phyloP scores from a whole-genome alignment of 352 stramenopile species.

The Phytophthora fragariaefolia region DNA sequence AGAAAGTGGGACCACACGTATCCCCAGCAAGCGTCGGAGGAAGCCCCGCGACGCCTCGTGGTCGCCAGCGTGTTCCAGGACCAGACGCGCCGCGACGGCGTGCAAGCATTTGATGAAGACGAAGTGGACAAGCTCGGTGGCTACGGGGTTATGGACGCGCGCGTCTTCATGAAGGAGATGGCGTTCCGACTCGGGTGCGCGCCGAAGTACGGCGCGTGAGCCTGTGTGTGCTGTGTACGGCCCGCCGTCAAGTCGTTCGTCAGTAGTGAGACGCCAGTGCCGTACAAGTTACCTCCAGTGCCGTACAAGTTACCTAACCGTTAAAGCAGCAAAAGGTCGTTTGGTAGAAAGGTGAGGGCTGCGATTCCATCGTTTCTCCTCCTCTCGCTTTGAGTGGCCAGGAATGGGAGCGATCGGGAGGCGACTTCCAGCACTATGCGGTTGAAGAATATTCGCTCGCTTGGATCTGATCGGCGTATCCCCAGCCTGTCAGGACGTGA shows the following conservation, averaged over 20 bases:
- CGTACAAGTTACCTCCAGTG: too few relatives aligned
- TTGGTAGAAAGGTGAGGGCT: too few relatives aligned
- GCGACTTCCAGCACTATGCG: neutral
- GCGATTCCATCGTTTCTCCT: too few relatives aligned
- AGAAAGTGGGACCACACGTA: constrained; percentile 70
- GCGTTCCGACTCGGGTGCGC: constrained; percentile 78
- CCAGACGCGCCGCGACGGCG: constrained; percentile 66
- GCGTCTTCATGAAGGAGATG: constrained; percentile 80
- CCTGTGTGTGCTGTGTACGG: too few relatives aligned
- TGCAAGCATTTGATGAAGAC: constrained; percentile 52
- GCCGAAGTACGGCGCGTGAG: constrained; percentile 82
- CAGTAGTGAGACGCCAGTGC: too few relatives aligned
- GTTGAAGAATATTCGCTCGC: neutral
- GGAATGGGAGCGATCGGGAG: too few relatives aligned
- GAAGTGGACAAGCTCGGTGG: constrained; percentile 58
- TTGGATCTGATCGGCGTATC: too few relatives aligned
- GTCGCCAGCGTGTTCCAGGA: constrained; percentile 66
- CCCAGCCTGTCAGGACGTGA: neutral
- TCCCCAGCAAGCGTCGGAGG: constrained; percentile 1
- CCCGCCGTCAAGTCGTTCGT: too few relatives aligned
- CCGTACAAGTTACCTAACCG: too few relatives aligned
- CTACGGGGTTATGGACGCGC: constrained; percentile 76
- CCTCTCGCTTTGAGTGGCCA: too few relatives aligned
- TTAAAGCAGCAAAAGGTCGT: too few relatives aligned
- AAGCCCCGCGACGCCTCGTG: constrained; percentile 45